phyloP scores from a whole-genome alignment of 2,329 filamentous ascomycete species.

The Colletotrichum camelliae region DNA sequence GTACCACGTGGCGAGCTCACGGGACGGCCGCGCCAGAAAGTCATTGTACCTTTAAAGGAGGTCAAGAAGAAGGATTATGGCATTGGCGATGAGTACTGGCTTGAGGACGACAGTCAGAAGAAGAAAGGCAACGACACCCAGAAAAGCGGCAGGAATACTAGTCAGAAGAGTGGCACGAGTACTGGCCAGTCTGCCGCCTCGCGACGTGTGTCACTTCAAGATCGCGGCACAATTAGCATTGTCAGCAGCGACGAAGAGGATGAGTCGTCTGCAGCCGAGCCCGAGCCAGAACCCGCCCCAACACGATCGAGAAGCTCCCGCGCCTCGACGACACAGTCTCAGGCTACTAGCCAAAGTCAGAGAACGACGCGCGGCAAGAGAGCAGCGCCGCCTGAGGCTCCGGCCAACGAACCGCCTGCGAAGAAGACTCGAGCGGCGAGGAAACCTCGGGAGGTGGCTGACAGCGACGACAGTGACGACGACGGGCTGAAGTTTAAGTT shows the following conservation, averaged over 20 bases:
- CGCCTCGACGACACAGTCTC: conserved; percentile 31
- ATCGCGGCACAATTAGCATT: conserved; percentile 33
- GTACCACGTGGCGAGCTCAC: conserved; percentile 58
- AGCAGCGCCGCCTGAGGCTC: conserved; percentile 32
- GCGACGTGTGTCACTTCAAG: neutral
- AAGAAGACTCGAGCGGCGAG: conserved; percentile 39
- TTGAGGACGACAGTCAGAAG: conserved; percentile 54
- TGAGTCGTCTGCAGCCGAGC: conserved; percentile 15
- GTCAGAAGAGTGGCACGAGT: conserved; percentile 25
- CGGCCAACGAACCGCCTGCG: conserved; percentile 32
- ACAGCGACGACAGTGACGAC: conserved; percentile 59
- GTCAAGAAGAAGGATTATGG: conserved; percentile 75
- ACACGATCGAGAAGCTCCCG: neutral
- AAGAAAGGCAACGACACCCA: conserved; percentile 32
- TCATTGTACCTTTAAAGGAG: conserved; percentile 76
- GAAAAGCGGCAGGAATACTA: conserved; percentile 24
- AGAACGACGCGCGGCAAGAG: conserved; percentile 36
- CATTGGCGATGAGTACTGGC: conserved; percentile 79
- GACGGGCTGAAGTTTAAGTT: conserved; percentile 64
- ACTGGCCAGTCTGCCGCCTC: neutral
- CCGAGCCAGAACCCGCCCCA: neutral
- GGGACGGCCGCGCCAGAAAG: conserved; percentile 47
- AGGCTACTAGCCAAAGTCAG: conserved; percentile 31
- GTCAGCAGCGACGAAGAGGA: conserved; percentile 42
- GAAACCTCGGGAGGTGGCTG: conserved; percentile 37